Conservation (phyloP, 2,329 filamentous ascomycete species). For the Phyllosticta citrichinensis region DNA sequence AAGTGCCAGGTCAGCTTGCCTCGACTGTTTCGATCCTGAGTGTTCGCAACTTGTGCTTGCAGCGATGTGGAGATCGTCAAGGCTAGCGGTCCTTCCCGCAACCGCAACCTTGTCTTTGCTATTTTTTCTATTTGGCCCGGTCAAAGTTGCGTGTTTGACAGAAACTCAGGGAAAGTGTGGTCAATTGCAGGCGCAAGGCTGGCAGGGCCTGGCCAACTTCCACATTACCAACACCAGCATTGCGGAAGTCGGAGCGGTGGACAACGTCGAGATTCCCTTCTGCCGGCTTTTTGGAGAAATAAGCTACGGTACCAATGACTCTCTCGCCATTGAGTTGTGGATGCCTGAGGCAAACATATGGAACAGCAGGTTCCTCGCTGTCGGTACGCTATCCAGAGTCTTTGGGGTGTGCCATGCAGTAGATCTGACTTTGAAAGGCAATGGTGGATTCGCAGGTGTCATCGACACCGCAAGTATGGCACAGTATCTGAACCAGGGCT, state of each 20-base stretch:
- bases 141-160: not conserved
- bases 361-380: conserved; percentile 7
- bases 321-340: conserved; percentile 6
- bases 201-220: not conserved
- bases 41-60: not conserved
- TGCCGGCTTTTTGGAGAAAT: conserved; percentile 3
- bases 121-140: not conserved
- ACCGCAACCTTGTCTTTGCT: not conserved
- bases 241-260: not conserved
- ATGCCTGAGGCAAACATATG: conserved; percentile 3
- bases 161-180: not conserved
- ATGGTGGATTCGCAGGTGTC: conserved; percentile 11
- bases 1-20: not conserved
- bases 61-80: not conserved
- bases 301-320: conserved; percentile 2
- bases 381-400: not conserved
- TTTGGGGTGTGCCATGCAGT: not conserved
- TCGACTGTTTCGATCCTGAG: not conserved
- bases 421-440: conserved; percentile 4
- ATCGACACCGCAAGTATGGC: conserved; percentile 10
- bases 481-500: conserved; percentile 10
- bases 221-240: not conserved
- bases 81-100: not conserved
- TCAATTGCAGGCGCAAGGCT: not conserved
- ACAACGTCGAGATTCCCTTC: not conserved